These are phyloP conservation scores for Debaryomycetaceae sp. DNA, from an alignment of 1,139 yeast genomes.

Conservation along the genomic window DNA sequence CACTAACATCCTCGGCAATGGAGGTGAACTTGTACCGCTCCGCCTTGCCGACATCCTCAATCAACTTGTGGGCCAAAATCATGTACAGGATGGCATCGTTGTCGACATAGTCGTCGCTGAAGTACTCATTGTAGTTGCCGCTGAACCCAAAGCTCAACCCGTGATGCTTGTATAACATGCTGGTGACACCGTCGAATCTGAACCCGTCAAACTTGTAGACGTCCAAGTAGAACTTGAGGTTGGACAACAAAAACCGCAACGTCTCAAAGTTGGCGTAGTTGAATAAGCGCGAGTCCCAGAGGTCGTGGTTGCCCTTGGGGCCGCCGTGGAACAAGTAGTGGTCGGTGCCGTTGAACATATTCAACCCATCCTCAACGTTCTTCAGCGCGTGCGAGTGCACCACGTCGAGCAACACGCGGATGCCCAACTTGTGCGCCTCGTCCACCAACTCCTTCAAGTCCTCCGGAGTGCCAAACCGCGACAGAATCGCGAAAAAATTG, in stretches of 20 bases:
- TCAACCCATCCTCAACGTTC: constrained; percentile 89
- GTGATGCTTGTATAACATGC: constrained; percentile 88
- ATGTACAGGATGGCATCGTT: constrained; percentile 81
- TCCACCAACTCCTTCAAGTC: constrained; percentile 88
- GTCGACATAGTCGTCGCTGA: constrained; percentile 78
- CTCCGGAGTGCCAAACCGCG: constrained; percentile 92
- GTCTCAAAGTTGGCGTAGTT: constrained; percentile 91
- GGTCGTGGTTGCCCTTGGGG: constrained; percentile 75
- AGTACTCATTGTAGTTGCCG: constrained; percentile 90
- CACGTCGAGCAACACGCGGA: constrained; percentile 81
- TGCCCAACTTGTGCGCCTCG: constrained; percentile 85
- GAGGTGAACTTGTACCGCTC: constrained; percentile 56
- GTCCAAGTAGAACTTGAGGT: constrained; percentile 78
- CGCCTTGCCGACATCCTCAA: constrained; percentile 45
- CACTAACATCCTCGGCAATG: constrained; percentile 95
- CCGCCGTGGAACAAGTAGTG: constrained; percentile 93
- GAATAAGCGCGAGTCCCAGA: constrained; percentile 94
- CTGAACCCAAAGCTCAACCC: constrained; percentile 87
- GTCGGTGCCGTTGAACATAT: constrained; percentile 92
- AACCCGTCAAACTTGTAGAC: constrained; percentile 90
- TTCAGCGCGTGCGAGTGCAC: constrained; percentile 97
- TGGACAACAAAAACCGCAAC: constrained; percentile 79
- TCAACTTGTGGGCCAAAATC: constrained; percentile 80
- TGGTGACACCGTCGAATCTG: constrained; percentile 94
- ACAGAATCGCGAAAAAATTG: constrained; percentile 82